These are phyloP conservation scores for Ailanthus altissimus DNA, from an alignment of 345 rosid genomes.

Conservation along the genomic window DNA sequence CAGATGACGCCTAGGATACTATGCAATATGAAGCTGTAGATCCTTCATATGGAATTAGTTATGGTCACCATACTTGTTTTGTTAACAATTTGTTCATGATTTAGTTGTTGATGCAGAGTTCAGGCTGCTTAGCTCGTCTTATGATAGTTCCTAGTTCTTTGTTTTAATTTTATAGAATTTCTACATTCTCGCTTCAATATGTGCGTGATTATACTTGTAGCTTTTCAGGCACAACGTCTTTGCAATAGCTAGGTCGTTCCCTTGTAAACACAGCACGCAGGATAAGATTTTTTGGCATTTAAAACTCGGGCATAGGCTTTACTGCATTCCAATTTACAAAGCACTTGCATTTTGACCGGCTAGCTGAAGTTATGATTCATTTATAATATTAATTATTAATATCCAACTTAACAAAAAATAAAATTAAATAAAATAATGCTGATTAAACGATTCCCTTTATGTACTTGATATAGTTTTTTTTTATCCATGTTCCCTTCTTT, in stretches of 20 bases:
- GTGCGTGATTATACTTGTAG: neutral
- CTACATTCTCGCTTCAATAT: neutral
- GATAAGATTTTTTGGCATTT: neutral
- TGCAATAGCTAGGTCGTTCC: neutral
- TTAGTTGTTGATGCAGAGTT: neutral
- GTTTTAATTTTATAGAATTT: neutral
- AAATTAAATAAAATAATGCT: no score
- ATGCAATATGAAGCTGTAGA: neutral
- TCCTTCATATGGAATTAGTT: neutral
- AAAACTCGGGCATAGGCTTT: no score
- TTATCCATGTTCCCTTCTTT: no score
- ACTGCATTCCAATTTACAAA: no score
- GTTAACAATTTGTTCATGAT: neutral
- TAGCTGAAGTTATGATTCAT: no score
- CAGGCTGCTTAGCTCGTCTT: neutral
- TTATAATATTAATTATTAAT: no score
- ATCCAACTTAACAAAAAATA: no score
- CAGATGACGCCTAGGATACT: constrained; percentile 36
- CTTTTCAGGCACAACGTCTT: neutral
- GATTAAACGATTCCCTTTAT: no score
- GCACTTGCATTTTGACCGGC: neutral
- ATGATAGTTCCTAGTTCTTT: neutral
- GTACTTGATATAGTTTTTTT: no score
- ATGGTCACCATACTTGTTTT: neutral
- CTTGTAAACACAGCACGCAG: neutral